Percentiles rank a stretch among this genome's conserved stretches.
phyloP scores from a whole-genome alignment of 1,284 basidiomycete species.

The Veloporphyrellus conicus region DNA sequence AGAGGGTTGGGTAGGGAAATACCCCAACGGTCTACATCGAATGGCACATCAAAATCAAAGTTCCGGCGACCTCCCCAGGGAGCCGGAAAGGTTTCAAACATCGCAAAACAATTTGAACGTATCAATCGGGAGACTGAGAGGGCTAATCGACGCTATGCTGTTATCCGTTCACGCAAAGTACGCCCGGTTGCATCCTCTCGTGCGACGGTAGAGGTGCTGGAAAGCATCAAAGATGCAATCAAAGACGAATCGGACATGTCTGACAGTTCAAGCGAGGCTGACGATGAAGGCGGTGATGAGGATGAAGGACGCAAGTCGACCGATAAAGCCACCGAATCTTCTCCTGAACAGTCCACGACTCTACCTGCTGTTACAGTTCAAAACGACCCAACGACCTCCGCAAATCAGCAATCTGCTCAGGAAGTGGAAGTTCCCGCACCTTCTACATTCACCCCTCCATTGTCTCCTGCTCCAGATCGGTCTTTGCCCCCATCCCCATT shows the following conservation, averaged over 20 bases:
- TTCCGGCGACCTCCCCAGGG: constrained; percentile 49
- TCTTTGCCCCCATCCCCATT: constrained; percentile 56
- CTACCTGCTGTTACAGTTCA: constrained; percentile 20
- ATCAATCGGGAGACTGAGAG: constrained; percentile 66
- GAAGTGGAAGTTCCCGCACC: constrained; percentile 17
- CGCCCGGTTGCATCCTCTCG: constrained; percentile 88
- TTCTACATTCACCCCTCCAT: constrained; percentile 26
- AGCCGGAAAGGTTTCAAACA: constrained; percentile 66
- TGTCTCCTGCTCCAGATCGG: constrained; percentile 31
- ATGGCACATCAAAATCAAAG: constrained; percentile 43
- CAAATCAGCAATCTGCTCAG: constrained; percentile 11
- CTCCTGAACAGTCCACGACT: constrained; percentile 35
- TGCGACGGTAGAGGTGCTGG: constrained; percentile 87
- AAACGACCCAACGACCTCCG: constrained; percentile 7
- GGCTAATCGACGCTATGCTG: constrained; percentile 63
- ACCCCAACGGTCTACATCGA: constrained; percentile 40
- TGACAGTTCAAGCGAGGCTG: constrained; percentile 81
- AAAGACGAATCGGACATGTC: constrained; percentile 79
- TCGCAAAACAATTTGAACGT: constrained; percentile 74
- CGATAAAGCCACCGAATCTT: constrained; percentile 33
- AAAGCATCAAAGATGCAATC: constrained; percentile 90
- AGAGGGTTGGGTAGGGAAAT: constrained; percentile 48
- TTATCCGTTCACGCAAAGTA: constrained; percentile 85
- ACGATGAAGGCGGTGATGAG: constrained; percentile 79
- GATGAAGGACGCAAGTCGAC: constrained; percentile 45